These are phyloP conservation scores for Sporothrix inflata DNA, from an alignment of 2,329 filamentous ascomycete genomes.

Conservation along the genomic window DNA sequence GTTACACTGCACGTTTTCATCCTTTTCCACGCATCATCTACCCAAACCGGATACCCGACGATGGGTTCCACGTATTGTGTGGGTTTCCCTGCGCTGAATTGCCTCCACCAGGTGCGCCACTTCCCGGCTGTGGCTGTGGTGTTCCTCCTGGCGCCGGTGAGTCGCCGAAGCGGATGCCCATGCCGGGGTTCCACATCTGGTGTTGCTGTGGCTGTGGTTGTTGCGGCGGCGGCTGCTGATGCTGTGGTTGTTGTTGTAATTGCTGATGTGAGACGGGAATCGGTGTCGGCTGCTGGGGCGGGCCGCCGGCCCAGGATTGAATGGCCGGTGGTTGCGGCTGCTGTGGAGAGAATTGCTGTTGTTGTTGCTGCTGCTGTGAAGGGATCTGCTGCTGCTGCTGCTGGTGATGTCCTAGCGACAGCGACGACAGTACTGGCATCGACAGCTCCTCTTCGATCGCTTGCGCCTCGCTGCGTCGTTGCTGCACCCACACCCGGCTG, in stretches of 20 bases:
- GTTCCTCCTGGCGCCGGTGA: constrained; percentile 39
- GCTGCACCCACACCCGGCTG: constrained; percentile 77
- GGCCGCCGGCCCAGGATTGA: constrained; percentile 59
- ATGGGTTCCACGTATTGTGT: constrained; percentile 32
- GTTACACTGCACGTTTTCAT: neutral
- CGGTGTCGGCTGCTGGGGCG: constrained; percentile 57
- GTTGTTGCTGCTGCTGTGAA: constrained; percentile 34
- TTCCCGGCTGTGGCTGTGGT: constrained; percentile 18
- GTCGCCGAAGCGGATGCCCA: constrained; percentile 76
- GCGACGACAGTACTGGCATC: constrained; percentile 55
- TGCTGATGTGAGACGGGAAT: constrained; percentile 16
- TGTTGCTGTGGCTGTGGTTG: constrained; percentile 29
- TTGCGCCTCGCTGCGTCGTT: constrained; percentile 78
- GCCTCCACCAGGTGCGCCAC: constrained; percentile 20
- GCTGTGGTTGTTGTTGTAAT: neutral
- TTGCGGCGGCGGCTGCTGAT: constrained; percentile 4
- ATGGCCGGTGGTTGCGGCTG: constrained; percentile 49
- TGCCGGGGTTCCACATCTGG: constrained; percentile 74
- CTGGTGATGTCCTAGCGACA: constrained; percentile 40
- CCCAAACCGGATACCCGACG: constrained; percentile 33
- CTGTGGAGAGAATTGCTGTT: constrained; percentile 34
- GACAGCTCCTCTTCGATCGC: constrained; percentile 70
- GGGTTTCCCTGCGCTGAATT: neutral
- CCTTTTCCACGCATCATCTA: neutral
- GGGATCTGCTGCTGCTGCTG: constrained; percentile 35